Percentiles rank a stretch among this genome's conserved stretches.
phyloP scores from a whole-genome alignment of 1,284 basidiomycete genomes.

The Puccinia sorghi region DNA sequence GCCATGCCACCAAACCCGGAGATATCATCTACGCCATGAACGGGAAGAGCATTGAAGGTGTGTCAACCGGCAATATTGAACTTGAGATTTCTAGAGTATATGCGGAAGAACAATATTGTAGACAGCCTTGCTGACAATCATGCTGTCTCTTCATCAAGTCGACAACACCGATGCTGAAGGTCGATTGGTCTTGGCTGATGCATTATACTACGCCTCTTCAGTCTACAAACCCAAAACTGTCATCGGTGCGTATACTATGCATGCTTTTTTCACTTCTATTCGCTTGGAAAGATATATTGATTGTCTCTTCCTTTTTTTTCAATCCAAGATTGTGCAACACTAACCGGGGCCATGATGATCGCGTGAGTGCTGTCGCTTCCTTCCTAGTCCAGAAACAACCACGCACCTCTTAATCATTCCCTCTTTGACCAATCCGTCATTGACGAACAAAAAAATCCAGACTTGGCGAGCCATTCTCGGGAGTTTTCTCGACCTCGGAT shows the following conservation, averaged over 20 bases:
- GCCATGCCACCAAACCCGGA: conserved; percentile 82
- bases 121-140: background rate
- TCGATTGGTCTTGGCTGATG: conserved; percentile 72
- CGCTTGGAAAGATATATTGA: background rate
- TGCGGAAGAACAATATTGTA: background rate
- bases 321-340: conserved; percentile 65
- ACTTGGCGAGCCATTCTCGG: conserved; percentile 73
- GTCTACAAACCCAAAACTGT: conserved; percentile 77
- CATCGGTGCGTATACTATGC: conserved; percentile 65
- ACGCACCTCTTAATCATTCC: background rate
- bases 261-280: background rate
- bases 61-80: conserved; percentile 67
- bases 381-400: background rate
- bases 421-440: background rate
- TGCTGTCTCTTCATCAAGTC: background rate
- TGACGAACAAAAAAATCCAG: conserved; percentile 57
- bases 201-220: conserved; percentile 78
- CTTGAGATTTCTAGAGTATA: background rate
- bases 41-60: conserved; percentile 75
- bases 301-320: no score
- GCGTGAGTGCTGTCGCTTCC: conserved; percentile 9
- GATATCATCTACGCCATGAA: conserved; percentile 71
- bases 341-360: conserved; percentile 63
- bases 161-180: conserved; percentile 70
- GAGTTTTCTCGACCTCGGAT: conserved; percentile 64